Evolutionary conservation across 2,329 filamentous ascomycete species (phyloP), one percentile per base, ranked within the genome.

Genomic region (Cladophialophora yegresii): DNA sequence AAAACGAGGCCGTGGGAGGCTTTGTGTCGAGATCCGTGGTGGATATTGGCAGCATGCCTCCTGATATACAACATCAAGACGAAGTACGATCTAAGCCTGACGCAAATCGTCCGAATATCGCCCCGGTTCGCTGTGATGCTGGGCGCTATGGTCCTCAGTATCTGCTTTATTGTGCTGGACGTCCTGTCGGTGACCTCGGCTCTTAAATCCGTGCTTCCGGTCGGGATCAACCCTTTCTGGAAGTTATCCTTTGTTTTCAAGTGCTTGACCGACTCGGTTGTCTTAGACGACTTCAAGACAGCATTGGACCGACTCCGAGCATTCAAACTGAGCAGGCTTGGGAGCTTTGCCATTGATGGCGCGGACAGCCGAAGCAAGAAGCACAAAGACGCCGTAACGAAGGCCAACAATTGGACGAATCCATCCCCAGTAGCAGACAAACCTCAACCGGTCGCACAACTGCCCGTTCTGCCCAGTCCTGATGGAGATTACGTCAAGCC

Each of bases 211-310:
- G 64, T 68, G 9, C 69, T 79, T 0, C 78, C 81, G 0, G 83
- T 83, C 7, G 85, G 85, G n/a, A 83, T 88, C 70, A 86, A 88
- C 70, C 86, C 86, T 0, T 88, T 87, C 73, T 88, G 86, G 86
- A 87, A 72, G 56, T 74, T 85, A 4, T 78, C 81, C 0, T 83
- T 84, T 61, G 80, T 85, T 23, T 85, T 85, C 78, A 86, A 86
- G 72, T 86, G 84, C 65, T 77, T 86, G 55, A 85, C 84, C 5
- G 85, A 87, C 69, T 83, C 81, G 0, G 82, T 87, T 47, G 79
- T 87, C 33, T 79, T 87, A 43, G 85, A 87, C 70, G 84, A 87
- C 69, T 87, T 87, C 79, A 86, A 86, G 69, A 84, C 83, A 2
- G 76, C 77, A 0, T 64, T 80, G 22, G 78, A 80, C 43, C 67